A percentile compares a stretch with the other conserved stretches of the same genome.
Evolutionary conservation across 2,329 filamentous ascomycete genomes (phyloP).

Genomic region (Xenosphaeropsis pyriputrescens): DNA sequence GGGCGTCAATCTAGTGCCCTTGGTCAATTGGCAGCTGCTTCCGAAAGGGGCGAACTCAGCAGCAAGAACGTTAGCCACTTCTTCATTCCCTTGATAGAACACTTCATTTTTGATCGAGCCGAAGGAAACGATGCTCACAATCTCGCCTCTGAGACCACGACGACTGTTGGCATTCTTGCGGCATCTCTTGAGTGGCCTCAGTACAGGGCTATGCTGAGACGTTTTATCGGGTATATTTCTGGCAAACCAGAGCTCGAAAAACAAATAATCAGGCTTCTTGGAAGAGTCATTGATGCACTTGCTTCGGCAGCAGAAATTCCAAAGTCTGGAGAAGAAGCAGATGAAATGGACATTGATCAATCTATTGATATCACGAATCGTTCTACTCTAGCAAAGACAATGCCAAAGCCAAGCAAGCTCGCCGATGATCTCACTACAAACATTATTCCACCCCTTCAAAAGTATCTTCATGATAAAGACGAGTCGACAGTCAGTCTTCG

Average conservation of each 20-base stretch:
- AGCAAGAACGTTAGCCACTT: slow-evolving; percentile 73
- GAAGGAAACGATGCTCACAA: slow-evolving; percentile 68
- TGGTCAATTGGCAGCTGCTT: slow-evolving; percentile 57
- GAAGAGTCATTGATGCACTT: slow-evolving; percentile 67
- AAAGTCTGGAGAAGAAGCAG: slow-evolving; percentile 14
- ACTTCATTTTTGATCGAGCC: slow-evolving; percentile 76
- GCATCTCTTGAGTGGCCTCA: slow-evolving; percentile 78
- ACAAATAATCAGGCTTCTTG: slow-evolving; percentile 68
- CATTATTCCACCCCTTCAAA: slow-evolving; percentile 66
- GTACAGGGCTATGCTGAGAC: slow-evolving; percentile 69
- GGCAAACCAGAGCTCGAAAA: slow-evolving; percentile 75
- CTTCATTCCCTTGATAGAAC: slow-evolving; percentile 82
- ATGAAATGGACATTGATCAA: slow-evolving; percentile 29
- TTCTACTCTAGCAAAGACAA: slow-evolving; percentile 41
- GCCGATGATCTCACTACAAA: slow-evolving; percentile 56
- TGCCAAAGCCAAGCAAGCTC: slow-evolving; percentile 55
- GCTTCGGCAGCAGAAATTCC: slow-evolving; percentile 29
- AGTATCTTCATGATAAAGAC: slow-evolving; percentile 85
- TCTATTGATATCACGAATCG: slow-evolving; percentile 12
- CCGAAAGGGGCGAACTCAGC: slow-evolving; percentile 46
- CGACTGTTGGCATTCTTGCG: slow-evolving; percentile 60
- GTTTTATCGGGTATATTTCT: slow-evolving; percentile 71
- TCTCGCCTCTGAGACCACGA: slow-evolving; percentile 73
- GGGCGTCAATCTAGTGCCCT: slow-evolving; percentile 76
- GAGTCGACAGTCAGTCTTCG: slow-evolving; percentile 88